Evolutionary conservation across 2,329 filamentous ascomycete species (phyloP).

Genomic region (Aspergillus tanneri): DNA sequence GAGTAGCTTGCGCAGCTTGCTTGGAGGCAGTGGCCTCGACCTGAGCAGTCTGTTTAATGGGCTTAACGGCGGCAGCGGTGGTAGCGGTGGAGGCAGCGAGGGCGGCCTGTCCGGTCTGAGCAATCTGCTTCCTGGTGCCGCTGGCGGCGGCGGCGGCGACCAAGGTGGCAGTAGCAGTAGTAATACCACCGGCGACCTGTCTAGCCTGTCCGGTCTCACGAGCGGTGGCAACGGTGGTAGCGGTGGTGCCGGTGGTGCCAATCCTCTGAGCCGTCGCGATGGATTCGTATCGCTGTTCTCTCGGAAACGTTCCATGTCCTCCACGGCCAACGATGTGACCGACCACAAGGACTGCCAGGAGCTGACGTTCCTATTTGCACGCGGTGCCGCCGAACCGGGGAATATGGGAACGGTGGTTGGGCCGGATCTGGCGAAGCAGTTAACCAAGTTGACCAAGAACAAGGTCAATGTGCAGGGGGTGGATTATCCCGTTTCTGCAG

Average conservation of each 20-base stretch:
- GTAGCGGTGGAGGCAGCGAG: background rate
- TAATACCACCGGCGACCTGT: slow-evolving; percentile 1
- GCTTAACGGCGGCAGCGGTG: background rate
- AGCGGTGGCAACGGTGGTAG: too few species aligned
- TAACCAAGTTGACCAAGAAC: slow-evolving; percentile 25
- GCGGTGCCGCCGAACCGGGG: slow-evolving; percentile 43
- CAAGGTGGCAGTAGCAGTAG: background rate
- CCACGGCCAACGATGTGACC: slow-evolving; percentile 41
- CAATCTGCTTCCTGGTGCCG: background rate
- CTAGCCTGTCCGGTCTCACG: slow-evolving; percentile 1
- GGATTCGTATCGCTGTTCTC: background rate
- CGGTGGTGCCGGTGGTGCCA: too few species aligned
- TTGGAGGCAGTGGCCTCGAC: slow-evolving; percentile 9
- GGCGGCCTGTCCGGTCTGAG: background rate
- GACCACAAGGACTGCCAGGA: slow-evolving; percentile 42
- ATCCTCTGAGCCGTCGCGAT: background rate
- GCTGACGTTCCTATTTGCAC: slow-evolving; percentile 46
- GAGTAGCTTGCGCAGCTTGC: too few species aligned
- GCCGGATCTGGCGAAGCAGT: slow-evolving; percentile 32
- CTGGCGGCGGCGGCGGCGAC: background rate
- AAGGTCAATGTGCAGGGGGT: slow-evolving; percentile 36
- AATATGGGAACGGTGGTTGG: slow-evolving; percentile 47
- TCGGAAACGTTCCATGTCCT: too few species aligned
- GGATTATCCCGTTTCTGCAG: slow-evolving; percentile 30
- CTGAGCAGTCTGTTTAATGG: slow-evolving; percentile 11